Conservation (phyloP, 2,329 filamentous ascomycete species). For the Chrysoporthe austroafricana region DNA sequence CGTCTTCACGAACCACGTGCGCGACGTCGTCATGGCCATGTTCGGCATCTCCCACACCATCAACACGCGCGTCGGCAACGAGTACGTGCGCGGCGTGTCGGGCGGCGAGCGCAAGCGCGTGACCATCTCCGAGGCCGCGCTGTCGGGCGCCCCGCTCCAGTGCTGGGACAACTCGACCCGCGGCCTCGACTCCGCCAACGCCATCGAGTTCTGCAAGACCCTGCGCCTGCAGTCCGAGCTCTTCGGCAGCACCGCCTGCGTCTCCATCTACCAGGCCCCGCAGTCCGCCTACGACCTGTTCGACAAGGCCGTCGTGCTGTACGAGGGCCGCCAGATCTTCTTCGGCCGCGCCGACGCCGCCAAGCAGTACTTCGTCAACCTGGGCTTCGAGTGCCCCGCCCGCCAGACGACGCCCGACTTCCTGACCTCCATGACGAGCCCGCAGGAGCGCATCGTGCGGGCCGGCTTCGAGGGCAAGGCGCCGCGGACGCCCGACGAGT, state of each 20-base stretch:
- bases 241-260: slow-evolving; percentile 66
- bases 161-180: slow-evolving; percentile 75
- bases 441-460: slow-evolving; percentile 59
- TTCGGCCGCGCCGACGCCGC: slow-evolving; percentile 65
- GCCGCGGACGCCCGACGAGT: slow-evolving; percentile 65
- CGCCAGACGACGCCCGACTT: slow-evolving; percentile 74
- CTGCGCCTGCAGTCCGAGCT: slow-evolving; percentile 70
- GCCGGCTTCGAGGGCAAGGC: slow-evolving; percentile 59
- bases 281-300: slow-evolving; percentile 67
- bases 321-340: slow-evolving; percentile 66
- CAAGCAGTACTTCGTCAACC: slow-evolving; percentile 66
- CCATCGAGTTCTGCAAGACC: slow-evolving; percentile 75
- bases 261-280: slow-evolving; percentile 75
- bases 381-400: slow-evolving; percentile 69
- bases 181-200: slow-evolving; percentile 75
- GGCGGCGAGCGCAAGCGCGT: slow-evolving; percentile 75
- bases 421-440: slow-evolving; percentile 70
- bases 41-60: slow-evolving; percentile 75
- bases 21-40: slow-evolving; percentile 75
- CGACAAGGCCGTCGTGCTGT: slow-evolving; percentile 62
- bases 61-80: slow-evolving; percentile 75
- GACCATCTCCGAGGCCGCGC: slow-evolving; percentile 63
- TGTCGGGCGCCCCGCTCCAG: slow-evolving; percentile 64
- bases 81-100: slow-evolving; percentile 74
- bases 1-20: slow-evolving; percentile 64